phyloP scores from a whole-genome alignment of 2,329 filamentous ascomycete species.

The Penicillium sp. region DNA sequence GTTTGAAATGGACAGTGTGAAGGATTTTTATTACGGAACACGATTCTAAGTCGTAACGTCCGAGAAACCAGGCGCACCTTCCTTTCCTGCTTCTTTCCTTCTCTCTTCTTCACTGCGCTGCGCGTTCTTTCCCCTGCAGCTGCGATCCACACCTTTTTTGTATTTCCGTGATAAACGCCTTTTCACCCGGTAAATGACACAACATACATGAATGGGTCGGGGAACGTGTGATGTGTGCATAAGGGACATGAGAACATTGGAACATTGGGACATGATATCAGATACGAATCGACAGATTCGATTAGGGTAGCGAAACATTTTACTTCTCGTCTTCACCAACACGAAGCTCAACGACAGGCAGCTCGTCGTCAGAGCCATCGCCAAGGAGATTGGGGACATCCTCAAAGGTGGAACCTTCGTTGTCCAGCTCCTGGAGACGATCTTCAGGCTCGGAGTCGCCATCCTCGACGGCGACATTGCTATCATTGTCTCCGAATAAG shows the following conservation, averaged over 20 bases:
- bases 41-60: neutral
- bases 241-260: neutral
- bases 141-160: slow-evolving; percentile 4
- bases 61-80: neutral
- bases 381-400: slow-evolving; percentile 33
- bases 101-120: neutral
- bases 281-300: neutral
- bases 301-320: slow-evolving; percentile 3
- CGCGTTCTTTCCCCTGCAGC: neutral
- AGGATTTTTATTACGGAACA: neutral
- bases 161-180: slow-evolving; percentile 10
- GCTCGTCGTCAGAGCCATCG: slow-evolving; percentile 37
- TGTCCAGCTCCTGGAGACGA: slow-evolving; percentile 30
- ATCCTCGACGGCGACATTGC: slow-evolving; percentile 41
- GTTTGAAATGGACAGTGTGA: neutral
- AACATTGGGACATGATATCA: neutral
- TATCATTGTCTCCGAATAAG: slow-evolving; percentile 39
- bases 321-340: slow-evolving; percentile 36
- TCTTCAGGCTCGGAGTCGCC: slow-evolving; percentile 36
- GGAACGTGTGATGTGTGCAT: neutral
- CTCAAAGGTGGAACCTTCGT: slow-evolving; percentile 28
- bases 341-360: slow-evolving; percentile 44
- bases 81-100: neutral
- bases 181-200: slow-evolving; percentile 1
- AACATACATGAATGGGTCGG: neutral